These are phyloP conservation scores for Panicum virgatum DNA, from an alignment of 202 grass and related monocot species.

Conservation along the genomic window DNA sequence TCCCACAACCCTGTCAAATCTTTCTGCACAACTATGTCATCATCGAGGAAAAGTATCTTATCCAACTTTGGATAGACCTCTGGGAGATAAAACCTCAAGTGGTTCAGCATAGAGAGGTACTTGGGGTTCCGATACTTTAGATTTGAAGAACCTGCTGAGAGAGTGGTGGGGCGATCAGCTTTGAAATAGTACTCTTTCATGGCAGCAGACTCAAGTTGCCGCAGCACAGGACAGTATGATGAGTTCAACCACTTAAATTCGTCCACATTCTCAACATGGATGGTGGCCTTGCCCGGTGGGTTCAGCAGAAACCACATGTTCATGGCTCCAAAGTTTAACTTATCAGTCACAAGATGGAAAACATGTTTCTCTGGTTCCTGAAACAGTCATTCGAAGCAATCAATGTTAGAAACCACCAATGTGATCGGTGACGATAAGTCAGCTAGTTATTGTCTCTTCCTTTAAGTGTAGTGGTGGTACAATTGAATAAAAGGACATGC, in stretches of 20 bases:
- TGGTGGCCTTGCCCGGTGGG: conserved; percentile 84
- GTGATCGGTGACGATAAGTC: too few relatives aligned
- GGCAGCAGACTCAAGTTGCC: conserved; percentile 84
- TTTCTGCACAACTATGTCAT: conserved; percentile 99
- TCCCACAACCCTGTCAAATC: conserved; percentile 97
- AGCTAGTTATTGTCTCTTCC: too few relatives aligned
- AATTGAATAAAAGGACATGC: background rate
- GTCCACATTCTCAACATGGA: conserved; percentile 98
- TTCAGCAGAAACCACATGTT: conserved; percentile 99
- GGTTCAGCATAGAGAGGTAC: conserved; percentile 98
- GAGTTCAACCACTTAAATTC: conserved; percentile 99
- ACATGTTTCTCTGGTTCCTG: conserved; percentile 99
- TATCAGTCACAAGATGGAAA: conserved; percentile 98
- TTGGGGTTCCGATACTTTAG: conserved; percentile 97
- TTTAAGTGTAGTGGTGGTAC: background rate
- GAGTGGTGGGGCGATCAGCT: conserved; percentile 83
- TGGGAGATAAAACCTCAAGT: conserved; percentile 96
- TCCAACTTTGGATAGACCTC: conserved; percentile 94
- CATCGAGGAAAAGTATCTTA: conserved; percentile 98
- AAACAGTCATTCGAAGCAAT: conserved; percentile 31
- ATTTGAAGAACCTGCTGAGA: conserved; percentile 83
- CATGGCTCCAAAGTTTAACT: conserved; percentile 98
- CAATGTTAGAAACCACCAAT: background rate
- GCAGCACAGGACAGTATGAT: conserved; percentile 93
- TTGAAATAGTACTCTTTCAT: conserved; percentile 99